Base-by-base conservation (phyloP, 1,139 yeast genomes). In the Geotrichum klebahnii region DNA sequence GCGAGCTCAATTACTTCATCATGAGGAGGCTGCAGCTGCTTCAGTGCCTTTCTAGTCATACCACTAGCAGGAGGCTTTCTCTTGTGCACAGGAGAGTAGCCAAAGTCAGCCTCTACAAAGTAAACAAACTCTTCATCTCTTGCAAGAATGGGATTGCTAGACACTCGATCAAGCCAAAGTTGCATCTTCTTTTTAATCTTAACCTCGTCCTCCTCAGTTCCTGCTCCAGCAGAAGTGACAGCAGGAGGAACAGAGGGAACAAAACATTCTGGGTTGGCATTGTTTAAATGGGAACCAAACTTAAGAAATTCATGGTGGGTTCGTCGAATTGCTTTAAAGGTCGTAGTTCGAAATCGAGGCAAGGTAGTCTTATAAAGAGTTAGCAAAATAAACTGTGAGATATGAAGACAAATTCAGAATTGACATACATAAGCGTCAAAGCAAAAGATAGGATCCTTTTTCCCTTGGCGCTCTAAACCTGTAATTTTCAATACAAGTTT, bases 11-110 rank as follows among this genome's bases (percentile, higher is more conserved):
- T 75, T 45, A 81, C 83, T 44, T 88, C 94, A 67, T 94, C 98
- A 60, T 83, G 87, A 0, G 98, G 98, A 1, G 95, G 87, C 28
- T 87, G 84, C 51, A 90, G 76, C 65, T 92, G 98, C 65, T 92
- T 92, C 62, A 92, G 75, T 1, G 97, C 90, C 65, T 85, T 86
- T 46, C 98, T 77, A 55, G 83, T 80, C 39, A 92, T 66, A 0
- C 97, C 98, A 28, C 95, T 81, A 0, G 82, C 80, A n/a, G 72
- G 97, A 73, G 71, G 85, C 74, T 65, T 63, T 33, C 67, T 57
- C 55, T 70, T 71, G 46, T 69, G 67, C 33, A 71, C 67, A 5
- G 77, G 77, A 9, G 73, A 61, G 56, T 59, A 74, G 5, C 88
- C 90, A 62, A 84, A 87, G 66, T 90, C 97, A 58, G 86, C 83